Percentiles rank a stretch among this genome's conserved stretches.
These are phyloP conservation scores for Trichoderma afroharzianum DNA, from an alignment of 2,329 filamentous ascomycete species.

Conservation along the genomic window DNA sequence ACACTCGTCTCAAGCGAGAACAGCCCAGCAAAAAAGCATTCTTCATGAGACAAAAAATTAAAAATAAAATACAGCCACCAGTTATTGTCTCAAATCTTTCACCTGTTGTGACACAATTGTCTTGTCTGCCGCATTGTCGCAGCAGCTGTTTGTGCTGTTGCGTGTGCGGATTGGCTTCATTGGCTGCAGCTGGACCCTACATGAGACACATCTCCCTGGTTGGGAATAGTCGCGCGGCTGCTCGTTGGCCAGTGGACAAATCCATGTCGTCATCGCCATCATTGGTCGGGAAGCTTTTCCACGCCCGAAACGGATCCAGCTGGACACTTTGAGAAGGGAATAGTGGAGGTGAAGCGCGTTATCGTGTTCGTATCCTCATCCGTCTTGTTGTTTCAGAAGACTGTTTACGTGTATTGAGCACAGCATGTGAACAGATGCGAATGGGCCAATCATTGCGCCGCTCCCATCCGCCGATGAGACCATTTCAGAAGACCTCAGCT, in stretches of 20 bases:
- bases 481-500: background rate
- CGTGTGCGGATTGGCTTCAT: background rate
- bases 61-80: background rate
- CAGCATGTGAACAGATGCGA: background rate
- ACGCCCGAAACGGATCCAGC: background rate
- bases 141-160: background rate
- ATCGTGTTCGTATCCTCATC: background rate
- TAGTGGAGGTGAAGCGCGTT: background rate
- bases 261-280: slow-evolving; percentile 13
- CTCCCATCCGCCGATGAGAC: background rate
- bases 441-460: background rate
- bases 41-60: background rate
- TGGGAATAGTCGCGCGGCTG: background rate
- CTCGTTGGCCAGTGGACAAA: slow-evolving; percentile 14
- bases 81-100: background rate
- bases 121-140: background rate
- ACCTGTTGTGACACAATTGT: background rate
- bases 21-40: background rate
- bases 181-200: background rate
- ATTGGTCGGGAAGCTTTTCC: background rate
- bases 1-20: background rate
- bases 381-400: background rate
- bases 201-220: background rate
- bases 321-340: background rate
- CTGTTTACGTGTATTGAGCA: background rate